Evolutionary conservation across 805 yeast genomes (phyloP).

Genomic region (Saturnispora dispora): DNA sequence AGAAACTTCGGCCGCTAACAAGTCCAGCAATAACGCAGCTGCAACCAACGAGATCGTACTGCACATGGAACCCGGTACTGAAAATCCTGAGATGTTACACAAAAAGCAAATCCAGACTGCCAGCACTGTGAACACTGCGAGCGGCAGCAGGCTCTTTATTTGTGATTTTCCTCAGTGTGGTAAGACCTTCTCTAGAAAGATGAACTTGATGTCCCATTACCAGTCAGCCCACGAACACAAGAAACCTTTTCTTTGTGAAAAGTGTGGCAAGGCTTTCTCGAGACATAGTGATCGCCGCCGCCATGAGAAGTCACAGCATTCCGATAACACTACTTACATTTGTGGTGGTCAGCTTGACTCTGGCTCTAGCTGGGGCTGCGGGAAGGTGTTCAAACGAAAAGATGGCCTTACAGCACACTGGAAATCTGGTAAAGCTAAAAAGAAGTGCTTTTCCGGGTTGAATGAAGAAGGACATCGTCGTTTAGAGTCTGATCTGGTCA

Average conservation of each 20-base stretch:
- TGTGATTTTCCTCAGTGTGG: slow-evolving; percentile 24
- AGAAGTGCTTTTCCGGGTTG: slow-evolving; percentile 23
- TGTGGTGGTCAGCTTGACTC: slow-evolving; percentile 25
- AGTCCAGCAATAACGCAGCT: background rate
- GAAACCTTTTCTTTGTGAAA: slow-evolving; percentile 26
- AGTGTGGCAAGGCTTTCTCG: slow-evolving; percentile 26
- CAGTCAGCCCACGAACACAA: slow-evolving; percentile 28
- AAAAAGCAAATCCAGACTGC: background rate
- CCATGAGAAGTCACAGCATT: slow-evolving; percentile 29
- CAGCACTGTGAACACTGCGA: background rate
- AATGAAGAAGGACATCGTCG: slow-evolving; percentile 8
- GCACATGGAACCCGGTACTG: background rate
- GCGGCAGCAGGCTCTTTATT: slow-evolving; percentile 13
- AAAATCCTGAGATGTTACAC: background rate
- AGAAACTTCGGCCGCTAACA: background rate
- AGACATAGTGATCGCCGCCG: slow-evolving; percentile 28
- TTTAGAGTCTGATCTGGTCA: slow-evolving; percentile 5
- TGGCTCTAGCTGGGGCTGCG: slow-evolving; percentile 30
- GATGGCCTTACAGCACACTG: slow-evolving; percentile 31
- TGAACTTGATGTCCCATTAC: slow-evolving; percentile 28
- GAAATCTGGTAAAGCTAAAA: slow-evolving; percentile 28
- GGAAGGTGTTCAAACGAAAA: slow-evolving; percentile 27
- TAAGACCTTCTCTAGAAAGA: slow-evolving; percentile 26
- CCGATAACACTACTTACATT: slow-evolving; percentile 16
- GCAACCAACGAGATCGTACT: background rate